These are phyloP conservation scores for Neonothopanus nambi DNA, from an alignment of 1,284 basidiomycete species.

Conservation along the genomic window DNA sequence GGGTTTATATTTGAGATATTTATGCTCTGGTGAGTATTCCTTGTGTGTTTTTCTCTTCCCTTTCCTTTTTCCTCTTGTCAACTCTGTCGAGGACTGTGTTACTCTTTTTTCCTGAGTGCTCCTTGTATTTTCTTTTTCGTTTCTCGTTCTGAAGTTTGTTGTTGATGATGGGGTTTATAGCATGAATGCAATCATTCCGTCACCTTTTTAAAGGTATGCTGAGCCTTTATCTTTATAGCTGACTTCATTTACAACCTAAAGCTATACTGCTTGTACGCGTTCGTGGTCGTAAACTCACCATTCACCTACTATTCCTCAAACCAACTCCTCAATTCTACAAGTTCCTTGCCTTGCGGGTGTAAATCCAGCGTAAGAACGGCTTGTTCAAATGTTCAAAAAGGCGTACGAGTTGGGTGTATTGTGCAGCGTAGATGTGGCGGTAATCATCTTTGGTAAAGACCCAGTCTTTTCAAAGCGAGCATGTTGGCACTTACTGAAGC, in stretches of 20 bases:
- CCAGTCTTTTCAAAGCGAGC: conserved; percentile 9
- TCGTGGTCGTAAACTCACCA: too few species aligned
- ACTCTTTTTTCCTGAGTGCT: too few species aligned
- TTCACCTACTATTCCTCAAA: too few species aligned
- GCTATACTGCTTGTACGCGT: conserved; percentile 17
- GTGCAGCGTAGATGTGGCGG: conserved; percentile 68
- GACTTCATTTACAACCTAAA: conserved; percentile 27
- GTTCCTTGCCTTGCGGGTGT: conserved; percentile 7
- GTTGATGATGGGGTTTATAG: too few species aligned
- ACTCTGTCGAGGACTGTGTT: too few species aligned
- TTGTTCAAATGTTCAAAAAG: conserved; percentile 74
- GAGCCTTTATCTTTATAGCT: conserved; percentile 6
- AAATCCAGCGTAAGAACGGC: conserved; percentile 60
- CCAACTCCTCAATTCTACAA: too few species aligned
- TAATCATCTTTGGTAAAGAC: conserved; percentile 60
- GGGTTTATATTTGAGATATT: conserved; percentile 71
- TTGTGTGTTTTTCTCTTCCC: too few species aligned
- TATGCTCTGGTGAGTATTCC: conserved; percentile 70
- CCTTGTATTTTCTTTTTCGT: too few species aligned
- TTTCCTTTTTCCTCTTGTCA: too few species aligned
- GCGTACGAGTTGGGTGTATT: conserved; percentile 72
- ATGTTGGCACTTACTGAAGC: too few species aligned
- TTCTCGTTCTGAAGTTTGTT: too few species aligned
- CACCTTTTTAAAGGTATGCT: conserved; percentile 65
- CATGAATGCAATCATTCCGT: conserved; percentile 72